phyloP scores from a whole-genome alignment of 768 basidiomycete species.

The Trametes villosa region DNA sequence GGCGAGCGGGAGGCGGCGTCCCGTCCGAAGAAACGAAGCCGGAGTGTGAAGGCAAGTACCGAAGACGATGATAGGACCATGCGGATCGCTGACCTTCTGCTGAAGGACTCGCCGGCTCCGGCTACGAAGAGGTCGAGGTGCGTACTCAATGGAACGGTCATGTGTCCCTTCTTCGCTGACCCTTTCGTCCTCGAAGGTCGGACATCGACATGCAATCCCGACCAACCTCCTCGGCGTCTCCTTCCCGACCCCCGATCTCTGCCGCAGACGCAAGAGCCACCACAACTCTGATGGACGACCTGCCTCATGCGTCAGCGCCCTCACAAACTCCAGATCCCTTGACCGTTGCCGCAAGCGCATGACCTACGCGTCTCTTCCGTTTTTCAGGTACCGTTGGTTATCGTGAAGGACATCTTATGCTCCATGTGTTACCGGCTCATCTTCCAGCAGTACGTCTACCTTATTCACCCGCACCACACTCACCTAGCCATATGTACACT shows the following conservation, averaged over 20 bases:
- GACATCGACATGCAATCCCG: neutral
- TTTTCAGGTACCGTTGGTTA: neutral
- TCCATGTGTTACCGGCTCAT: constrained; percentile 5
- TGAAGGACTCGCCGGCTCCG: constrained; percentile 21
- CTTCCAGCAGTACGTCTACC: constrained; percentile 16
- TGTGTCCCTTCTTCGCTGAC: neutral
- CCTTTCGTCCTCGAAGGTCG: neutral
- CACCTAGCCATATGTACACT: constrained; percentile 13
- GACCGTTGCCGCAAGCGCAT: constrained; percentile 20
- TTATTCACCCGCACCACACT: constrained; percentile 14
- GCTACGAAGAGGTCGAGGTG: constrained; percentile 19
- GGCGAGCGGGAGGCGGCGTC: constrained; percentile 78
- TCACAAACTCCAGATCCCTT: constrained; percentile 15
- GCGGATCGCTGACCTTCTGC: neutral
- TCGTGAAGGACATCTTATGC: neutral
- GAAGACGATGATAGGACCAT: neutral
- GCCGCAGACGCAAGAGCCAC: neutral
- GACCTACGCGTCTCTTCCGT: neutral
- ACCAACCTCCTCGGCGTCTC: constrained; percentile 1
- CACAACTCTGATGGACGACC: constrained; percentile 9
- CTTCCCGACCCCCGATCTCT: neutral
- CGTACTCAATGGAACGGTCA: neutral
- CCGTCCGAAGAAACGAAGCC: constrained; percentile 75
- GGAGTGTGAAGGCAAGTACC: constrained; percentile 30
- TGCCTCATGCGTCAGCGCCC: constrained; percentile 8